Conservation (phyloP, 208 protist genomes). For the Trypanosoma scelopori region DNA sequence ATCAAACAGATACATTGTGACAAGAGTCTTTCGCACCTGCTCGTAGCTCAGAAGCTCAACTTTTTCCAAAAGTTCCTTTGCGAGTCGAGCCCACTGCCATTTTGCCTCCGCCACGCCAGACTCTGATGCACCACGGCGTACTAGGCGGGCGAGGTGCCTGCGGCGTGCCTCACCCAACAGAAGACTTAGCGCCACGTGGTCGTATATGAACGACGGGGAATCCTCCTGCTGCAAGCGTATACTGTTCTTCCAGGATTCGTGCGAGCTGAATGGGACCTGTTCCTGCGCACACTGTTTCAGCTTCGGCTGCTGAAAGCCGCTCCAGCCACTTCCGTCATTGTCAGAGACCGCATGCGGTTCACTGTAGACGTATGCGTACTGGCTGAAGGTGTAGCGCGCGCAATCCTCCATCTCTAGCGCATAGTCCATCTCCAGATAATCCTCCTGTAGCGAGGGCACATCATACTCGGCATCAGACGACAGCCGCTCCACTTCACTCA, state of each 20-base stretch:
- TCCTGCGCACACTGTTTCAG: too few relatives aligned
- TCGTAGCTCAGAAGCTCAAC: conserved; percentile 8
- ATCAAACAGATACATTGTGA: conserved; percentile 16
- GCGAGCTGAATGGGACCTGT: too few relatives aligned
- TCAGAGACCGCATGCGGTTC: not conserved
- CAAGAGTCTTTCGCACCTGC: not conserved
- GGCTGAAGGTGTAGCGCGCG: conserved; percentile 57
- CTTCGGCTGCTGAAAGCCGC: not conserved
- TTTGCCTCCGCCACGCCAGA: not conserved
- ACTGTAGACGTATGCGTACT: conserved; percentile 30
- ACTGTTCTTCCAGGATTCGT: too few relatives aligned
- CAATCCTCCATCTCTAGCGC: conserved; percentile 62
- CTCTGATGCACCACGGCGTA: not conserved
- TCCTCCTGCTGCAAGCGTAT: not conserved
- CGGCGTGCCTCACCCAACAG: conserved; percentile 23
- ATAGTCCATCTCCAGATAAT: conserved; percentile 44
- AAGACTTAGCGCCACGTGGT: conserved; percentile 18
- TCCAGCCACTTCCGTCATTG: not conserved
- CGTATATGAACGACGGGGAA: not conserved
- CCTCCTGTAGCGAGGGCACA: not conserved
- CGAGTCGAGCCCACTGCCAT: conserved; percentile 1
- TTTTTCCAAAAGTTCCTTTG: not conserved
- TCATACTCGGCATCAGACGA: conserved; percentile 2
- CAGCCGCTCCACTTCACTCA: too few relatives aligned
- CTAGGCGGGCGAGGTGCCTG: conserved; percentile 4